A percentile compares a stretch with the other conserved stretches of the same genome.
Evolutionary conservation across 2,329 filamentous ascomycete species (phyloP).

Genomic region (Fusarium brachygibbosum): DNA sequence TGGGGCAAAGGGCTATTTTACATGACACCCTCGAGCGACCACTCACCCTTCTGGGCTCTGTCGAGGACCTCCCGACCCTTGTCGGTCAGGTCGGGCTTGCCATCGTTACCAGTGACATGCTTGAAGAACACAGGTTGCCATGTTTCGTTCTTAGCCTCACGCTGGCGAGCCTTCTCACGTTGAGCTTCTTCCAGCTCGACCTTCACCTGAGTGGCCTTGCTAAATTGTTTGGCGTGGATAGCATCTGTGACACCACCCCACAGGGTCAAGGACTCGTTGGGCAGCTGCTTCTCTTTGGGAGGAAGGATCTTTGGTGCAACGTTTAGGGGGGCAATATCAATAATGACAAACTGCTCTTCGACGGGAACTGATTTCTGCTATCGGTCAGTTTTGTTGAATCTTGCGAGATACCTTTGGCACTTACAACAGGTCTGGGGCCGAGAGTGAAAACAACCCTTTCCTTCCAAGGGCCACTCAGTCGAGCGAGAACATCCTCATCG

Average conservation of each 20-base stretch:
- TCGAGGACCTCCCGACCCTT: constrained; percentile 66
- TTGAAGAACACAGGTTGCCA: constrained; percentile 94
- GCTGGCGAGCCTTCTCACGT: constrained; percentile 83
- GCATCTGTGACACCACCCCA: constrained; percentile 91
- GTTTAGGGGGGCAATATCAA: constrained; percentile 87
- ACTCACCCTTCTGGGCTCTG: constrained; percentile 66
- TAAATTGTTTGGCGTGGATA: constrained; percentile 85
- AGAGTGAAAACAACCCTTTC: constrained; percentile 74
- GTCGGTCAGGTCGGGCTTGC: constrained; percentile 68
- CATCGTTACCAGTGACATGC: constrained; percentile 67
- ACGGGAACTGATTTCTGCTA: constrained; percentile 59
- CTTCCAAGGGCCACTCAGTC: constrained; percentile 89
- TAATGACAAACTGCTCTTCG: constrained; percentile 78
- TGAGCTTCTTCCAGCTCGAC: constrained; percentile 93
- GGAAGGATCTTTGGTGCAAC: constrained; percentile 85
- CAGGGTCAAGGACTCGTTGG: constrained; percentile 89
- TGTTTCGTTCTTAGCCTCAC: constrained; percentile 75
- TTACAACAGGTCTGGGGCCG: constrained; percentile 72
- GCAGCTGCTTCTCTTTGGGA: constrained; percentile 80
- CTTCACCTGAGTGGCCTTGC: constrained; percentile 87
- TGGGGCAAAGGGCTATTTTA: constrained; percentile 10
- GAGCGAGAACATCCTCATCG: constrained; percentile 84
- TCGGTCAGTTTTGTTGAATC: constrained; percentile 15
- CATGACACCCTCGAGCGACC: constrained; percentile 62
- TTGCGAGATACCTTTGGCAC: constrained; percentile 50